Evolutionary conservation across 495 filamentous ascomycete genomes (phyloP).

Genomic region (Penicillium diatomitis): DNA sequence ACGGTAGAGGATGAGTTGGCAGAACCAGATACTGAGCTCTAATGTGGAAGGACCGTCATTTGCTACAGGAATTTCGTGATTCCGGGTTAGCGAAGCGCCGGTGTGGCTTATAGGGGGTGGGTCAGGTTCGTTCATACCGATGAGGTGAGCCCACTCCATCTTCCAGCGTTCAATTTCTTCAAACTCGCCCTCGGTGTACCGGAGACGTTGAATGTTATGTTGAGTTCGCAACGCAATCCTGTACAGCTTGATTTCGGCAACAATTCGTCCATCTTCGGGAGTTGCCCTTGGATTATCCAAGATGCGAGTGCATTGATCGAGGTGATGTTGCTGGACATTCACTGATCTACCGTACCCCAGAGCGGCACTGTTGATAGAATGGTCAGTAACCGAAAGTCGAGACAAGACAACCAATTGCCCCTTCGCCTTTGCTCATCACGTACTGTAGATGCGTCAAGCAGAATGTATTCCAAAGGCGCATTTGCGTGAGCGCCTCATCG

Average conservation of each 20-base stretch:
- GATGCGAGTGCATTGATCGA: conserved; percentile 29
- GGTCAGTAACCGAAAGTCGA: neutral
- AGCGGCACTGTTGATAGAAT: conserved; percentile 15
- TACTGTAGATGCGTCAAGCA: conserved; percentile 33
- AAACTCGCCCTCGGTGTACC: conserved; percentile 22
- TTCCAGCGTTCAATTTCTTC: conserved; percentile 35
- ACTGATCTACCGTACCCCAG: conserved; percentile 30
- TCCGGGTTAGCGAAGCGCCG: conserved; percentile 4
- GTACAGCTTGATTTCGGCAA: conserved; percentile 33
- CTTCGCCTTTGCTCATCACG: neutral
- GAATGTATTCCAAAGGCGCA: conserved; percentile 33
- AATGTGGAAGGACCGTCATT: conserved; percentile 25
- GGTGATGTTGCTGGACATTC: conserved; percentile 25
- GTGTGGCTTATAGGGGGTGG: neutral
- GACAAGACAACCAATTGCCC: neutral
- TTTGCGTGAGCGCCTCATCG: conserved; percentile 24
- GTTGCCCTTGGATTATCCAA: conserved; percentile 27
- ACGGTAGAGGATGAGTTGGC: conserved; percentile 30
- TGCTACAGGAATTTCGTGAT: conserved; percentile 4
- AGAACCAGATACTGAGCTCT: conserved; percentile 32
- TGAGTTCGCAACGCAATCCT: conserved; percentile 23
- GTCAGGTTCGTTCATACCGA: conserved; percentile 12
- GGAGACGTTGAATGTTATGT: conserved; percentile 21
- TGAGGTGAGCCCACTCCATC: conserved; percentile 31
- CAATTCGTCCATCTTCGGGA: conserved; percentile 26